A percentile compares a stretch with the other conserved stretches of the same genome.
Conservation (phyloP, 2,329 filamentous ascomycete genomes). For the Ophiostoma populinum region DNA sequence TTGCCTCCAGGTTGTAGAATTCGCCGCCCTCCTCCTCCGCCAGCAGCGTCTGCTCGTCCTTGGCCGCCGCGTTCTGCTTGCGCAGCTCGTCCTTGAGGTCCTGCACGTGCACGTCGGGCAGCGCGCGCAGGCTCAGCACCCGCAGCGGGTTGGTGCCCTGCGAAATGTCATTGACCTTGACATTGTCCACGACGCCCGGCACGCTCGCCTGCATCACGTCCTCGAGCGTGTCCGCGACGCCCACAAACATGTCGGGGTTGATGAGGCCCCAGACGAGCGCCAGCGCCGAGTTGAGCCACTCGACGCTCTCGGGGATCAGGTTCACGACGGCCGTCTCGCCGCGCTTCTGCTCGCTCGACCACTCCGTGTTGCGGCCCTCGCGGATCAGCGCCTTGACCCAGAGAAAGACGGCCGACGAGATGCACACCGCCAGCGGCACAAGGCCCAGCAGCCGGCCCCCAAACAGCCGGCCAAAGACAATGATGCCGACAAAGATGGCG, state of each 20-base stretch:
- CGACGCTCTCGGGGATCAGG: constrained; percentile 78
- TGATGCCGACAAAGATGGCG: constrained; percentile 52
- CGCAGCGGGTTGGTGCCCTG: constrained; percentile 84
- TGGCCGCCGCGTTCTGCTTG: constrained; percentile 60
- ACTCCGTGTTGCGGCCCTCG: constrained; percentile 69
- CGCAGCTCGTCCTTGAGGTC: constrained; percentile 71
- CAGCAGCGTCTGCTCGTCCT: constrained; percentile 72
- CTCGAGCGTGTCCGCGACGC: constrained; percentile 79
- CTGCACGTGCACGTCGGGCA: constrained; percentile 66
- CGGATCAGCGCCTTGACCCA: constrained; percentile 81
- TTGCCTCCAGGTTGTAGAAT: constrained; percentile 83
- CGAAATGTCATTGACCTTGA: constrained; percentile 85
- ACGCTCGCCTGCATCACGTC: constrained; percentile 96
- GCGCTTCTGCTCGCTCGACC: constrained; percentile 71
- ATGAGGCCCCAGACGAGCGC: constrained; percentile 77
- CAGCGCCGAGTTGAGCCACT: constrained; percentile 89
- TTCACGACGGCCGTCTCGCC: constrained; percentile 78
- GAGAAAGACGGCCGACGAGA: constrained; percentile 65
- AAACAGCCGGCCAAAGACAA: constrained; percentile 63
- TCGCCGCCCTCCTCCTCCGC: constrained; percentile 82
- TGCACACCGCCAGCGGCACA: constrained; percentile 52
- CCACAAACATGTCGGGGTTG: constrained; percentile 89
- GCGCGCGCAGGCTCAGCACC: constrained; percentile 69
- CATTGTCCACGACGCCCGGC: constrained; percentile 79
- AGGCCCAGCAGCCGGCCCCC: constrained; percentile 63